phyloP scores from a whole-genome alignment of 2,329 filamentous ascomycete species.

The Drechslerella coelobrocha region DNA sequence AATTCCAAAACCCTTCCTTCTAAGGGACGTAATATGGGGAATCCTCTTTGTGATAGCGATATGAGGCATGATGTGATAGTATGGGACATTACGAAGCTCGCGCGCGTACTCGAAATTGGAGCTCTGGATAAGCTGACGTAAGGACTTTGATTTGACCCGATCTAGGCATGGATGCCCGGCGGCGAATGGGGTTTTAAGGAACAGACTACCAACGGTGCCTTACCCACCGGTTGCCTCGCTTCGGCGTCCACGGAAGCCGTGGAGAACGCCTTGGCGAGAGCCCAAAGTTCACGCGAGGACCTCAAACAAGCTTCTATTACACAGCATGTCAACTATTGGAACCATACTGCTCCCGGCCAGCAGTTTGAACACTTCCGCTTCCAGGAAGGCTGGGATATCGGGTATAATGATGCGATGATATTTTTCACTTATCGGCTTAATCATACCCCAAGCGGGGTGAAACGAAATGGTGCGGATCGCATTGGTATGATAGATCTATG shows the following conservation, averaged over 20 bases:
- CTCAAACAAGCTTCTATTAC: conserved; percentile 58
- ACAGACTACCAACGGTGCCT: conserved; percentile 60
- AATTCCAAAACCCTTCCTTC: too few relatives aligned
- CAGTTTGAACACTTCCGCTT: conserved; percentile 65
- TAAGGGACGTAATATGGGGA: too few relatives aligned
- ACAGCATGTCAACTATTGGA: conserved; percentile 64
- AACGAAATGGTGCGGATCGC: conserved; percentile 60
- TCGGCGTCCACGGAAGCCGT: conserved; percentile 58
- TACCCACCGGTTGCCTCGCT: conserved; percentile 58
- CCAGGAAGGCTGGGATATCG: conserved; percentile 65
- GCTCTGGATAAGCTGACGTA: conserved; percentile 11
- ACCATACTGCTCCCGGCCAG: conserved; percentile 59
- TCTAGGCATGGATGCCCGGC: conserved; percentile 65
- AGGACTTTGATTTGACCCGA: not conserved
- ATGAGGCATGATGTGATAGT: too few relatives aligned
- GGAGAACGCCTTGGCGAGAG: conserved; percentile 56
- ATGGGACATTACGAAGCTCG: not conserved
- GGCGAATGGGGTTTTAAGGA: conserved; percentile 68
- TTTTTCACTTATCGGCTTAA: conserved; percentile 60
- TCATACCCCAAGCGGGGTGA: conserved; percentile 58
- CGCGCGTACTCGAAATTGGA: too few relatives aligned
- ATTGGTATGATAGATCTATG: conserved; percentile 68
- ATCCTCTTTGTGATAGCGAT: too few relatives aligned
- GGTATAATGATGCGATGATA: conserved; percentile 64
- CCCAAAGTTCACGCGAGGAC: conserved; percentile 58